Conservation (phyloP, 139 green algal species). For the Chlamydomonas sp. region DNA sequence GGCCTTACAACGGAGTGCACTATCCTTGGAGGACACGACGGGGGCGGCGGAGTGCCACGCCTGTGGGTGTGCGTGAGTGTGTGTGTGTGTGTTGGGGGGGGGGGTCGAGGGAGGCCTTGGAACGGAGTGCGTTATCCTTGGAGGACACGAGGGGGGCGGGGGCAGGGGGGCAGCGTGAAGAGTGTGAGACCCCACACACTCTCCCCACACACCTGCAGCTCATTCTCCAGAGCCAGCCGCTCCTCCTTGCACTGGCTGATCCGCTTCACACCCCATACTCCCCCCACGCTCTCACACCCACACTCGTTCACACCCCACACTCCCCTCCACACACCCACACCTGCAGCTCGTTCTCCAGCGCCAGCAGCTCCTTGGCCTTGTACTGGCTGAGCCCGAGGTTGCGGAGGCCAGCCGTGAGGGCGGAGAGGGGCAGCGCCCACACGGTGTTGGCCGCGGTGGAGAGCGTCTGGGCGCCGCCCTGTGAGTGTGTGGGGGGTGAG, state of each 20-base stretch:
- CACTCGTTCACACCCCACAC: not conserved
- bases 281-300: not conserved
- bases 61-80: not conserved
- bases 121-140: slow-evolving; percentile 8
- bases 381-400: slow-evolving; percentile 77
- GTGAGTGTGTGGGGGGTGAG: too few species aligned
- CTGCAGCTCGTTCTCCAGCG: slow-evolving; percentile 80
- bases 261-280: not conserved
- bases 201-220: not conserved
- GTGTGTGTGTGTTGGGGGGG: slow-evolving; percentile 1
- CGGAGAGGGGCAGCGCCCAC: slow-evolving; percentile 68
- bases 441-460: slow-evolving; percentile 36
- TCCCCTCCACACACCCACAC: not conserved
- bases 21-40: not conserved
- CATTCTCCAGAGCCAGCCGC: not conserved
- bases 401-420: slow-evolving; percentile 56
- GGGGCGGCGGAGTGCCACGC: slow-evolving; percentile 4
- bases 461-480: slow-evolving; percentile 49
- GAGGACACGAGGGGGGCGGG: not conserved
- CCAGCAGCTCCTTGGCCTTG: slow-evolving; percentile 67
- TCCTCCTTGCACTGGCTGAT: not conserved
- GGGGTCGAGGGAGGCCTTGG: slow-evolving; percentile 5
- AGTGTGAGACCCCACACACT: too few species aligned
- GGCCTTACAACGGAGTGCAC: slow-evolving; percentile 1
- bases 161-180: too few species aligned